phyloP scores from a whole-genome alignment of 441 rosid species.

The Hypseocharis bilobata region DNA sequence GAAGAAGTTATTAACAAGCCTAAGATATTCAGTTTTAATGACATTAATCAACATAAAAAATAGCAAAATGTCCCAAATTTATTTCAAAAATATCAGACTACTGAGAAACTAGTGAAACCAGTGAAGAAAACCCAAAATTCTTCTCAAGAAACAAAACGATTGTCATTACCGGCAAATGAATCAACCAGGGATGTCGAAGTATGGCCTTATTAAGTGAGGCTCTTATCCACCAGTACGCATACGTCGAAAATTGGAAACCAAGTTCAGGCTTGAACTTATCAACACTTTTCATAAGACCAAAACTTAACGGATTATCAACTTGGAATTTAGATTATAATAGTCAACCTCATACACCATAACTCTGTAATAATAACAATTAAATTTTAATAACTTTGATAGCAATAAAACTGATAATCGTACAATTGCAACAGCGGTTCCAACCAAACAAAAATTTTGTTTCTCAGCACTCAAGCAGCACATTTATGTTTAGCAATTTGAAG shows the following conservation, averaged over 20 bases:
- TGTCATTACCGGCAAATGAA: constrained; percentile 67
- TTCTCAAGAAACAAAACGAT: constrained; percentile 4
- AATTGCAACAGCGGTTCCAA: background rate
- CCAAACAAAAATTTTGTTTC: background rate
- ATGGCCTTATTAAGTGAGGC: constrained; percentile 60
- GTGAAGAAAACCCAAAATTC: background rate
- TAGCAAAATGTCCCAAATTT: background rate
- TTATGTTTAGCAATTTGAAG: background rate
- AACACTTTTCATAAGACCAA: constrained; percentile 82
- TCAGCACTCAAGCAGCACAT: background rate
- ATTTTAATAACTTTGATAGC: background rate
- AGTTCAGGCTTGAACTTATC: constrained; percentile 75
- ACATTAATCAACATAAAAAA: background rate
- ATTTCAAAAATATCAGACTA: background rate
- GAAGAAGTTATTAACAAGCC: background rate
- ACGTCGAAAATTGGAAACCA: constrained; percentile 72
- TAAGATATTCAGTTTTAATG: background rate
- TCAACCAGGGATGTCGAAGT: constrained; percentile 61
- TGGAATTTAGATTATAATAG: background rate
- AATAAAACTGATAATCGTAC: background rate
- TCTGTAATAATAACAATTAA: background rate
- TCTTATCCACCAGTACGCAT: constrained; percentile 92
- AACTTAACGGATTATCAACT: constrained; percentile 25
- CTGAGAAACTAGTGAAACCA: background rate
- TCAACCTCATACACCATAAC: background rate